Percentiles rank a stretch among this genome's conserved stretches.
Conservation (phyloP, 2,329 filamentous ascomycete genomes). For the Phialophora verrucosa region DNA sequence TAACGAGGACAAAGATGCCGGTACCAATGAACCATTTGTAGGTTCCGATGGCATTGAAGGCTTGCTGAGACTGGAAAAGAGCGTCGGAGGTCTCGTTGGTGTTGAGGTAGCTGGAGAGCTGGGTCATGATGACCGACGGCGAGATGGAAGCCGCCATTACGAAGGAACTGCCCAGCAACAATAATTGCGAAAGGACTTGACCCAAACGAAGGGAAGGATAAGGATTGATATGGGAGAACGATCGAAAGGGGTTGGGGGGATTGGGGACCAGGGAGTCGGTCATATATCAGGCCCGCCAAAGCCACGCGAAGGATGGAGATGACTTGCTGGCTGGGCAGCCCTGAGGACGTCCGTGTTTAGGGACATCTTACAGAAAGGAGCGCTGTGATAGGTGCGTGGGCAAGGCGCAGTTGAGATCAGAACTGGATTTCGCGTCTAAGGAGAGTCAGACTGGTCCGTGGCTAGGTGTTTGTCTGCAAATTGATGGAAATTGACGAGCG, state of each 20-base stretch:
- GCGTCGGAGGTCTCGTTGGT: slow-evolving; percentile 36
- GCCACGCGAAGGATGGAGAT: not conserved
- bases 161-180: slow-evolving; percentile 21
- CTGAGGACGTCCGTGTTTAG: slow-evolving; percentile 2
- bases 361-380: not conserved
- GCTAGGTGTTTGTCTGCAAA: slow-evolving; percentile 15
- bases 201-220: slow-evolving; percentile 25
- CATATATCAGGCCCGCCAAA: slow-evolving; percentile 21
- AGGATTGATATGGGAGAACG: slow-evolving; percentile 19
- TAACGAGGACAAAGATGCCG: slow-evolving; percentile 37
- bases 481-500: slow-evolving; percentile 15
- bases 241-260: slow-evolving; percentile 22
- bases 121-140: slow-evolving; percentile 42
- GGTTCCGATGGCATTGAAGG: slow-evolving; percentile 37
- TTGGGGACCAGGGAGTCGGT: slow-evolving; percentile 7
- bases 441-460: slow-evolving; percentile 18
- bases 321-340: slow-evolving; percentile 1
- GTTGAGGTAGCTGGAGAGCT: slow-evolving; percentile 38
- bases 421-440: slow-evolving; percentile 6
- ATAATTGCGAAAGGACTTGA: slow-evolving; percentile 23
- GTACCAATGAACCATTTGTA: slow-evolving; percentile 42
- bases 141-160: slow-evolving; percentile 40
- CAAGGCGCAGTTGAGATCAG: slow-evolving; percentile 27
- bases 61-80: slow-evolving; percentile 39
- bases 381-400: slow-evolving; percentile 25